Evolutionary conservation across 2,329 filamentous ascomycete species (phyloP), one percentile per base, ranked within the genome.

Genomic region (Pseudogymnoascus pannorum): DNA sequence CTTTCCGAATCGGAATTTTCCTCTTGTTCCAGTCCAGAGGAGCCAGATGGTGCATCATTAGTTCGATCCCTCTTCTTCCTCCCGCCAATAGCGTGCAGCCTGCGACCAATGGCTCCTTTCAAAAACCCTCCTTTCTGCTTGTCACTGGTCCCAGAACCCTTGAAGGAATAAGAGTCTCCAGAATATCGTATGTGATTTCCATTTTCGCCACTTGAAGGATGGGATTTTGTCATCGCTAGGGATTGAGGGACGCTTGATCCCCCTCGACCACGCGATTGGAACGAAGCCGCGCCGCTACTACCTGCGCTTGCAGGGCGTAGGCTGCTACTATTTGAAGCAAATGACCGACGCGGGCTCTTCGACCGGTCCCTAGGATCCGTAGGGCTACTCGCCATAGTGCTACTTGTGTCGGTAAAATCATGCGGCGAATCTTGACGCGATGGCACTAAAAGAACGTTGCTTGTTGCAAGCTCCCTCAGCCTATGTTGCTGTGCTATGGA

Each of bases 381-480:
- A 16, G 68, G 66, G 59, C 68, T 71, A 4, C 63, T 65, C 9
- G 61, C 66, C 24, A 69, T 64, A 9, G 58, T 64, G 59, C 67
- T 70, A 60, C 68, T 69, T 7, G 67, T 58, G 61, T 72, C 71
- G 57, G 70, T 71, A 35, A 70, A 71, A 7, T 72, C 70, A 29
- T 69, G 62, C 2, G 68, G 68, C 29, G 65, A 66, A 11, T 72
- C 71, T 38, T 68, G 64, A 24, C 62, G 66, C 2, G 68, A 66
- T 22, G 71, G 70, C 5, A 69, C 65, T 5, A 73, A 61, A 9
- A 73, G 60, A 57, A 71, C 67, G 59, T 66, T 72, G 68, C 84
- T 89, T 62, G 85, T 92, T n/a, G 90, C 91, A 62, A 96, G 79
- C 73, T 97, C 92, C 42, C 92, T 85, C 33, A 95, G 81, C 64